A percentile compares a stretch with the other conserved stretches of the same genome.
Conservation (phyloP, 202 grass and related monocot species). For the Carex sylvatica region DNA sequence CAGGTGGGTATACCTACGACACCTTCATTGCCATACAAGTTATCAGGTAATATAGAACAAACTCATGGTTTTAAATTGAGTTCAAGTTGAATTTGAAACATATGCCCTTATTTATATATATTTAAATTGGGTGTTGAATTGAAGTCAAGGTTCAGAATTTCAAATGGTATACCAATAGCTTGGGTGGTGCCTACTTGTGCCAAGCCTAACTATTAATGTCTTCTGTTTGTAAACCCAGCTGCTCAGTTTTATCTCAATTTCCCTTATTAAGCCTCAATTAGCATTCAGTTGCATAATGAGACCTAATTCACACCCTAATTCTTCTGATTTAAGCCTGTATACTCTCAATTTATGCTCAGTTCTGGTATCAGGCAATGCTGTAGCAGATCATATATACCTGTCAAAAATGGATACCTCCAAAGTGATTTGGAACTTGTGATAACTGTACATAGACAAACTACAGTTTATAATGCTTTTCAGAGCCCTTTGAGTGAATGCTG, state of each 20-base stretch:
- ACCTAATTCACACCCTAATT: background rate
- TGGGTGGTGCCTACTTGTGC: background rate
- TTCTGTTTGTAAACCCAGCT: background rate
- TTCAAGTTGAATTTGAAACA: conserved; percentile 6
- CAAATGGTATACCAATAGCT: background rate
- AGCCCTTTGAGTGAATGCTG: background rate
- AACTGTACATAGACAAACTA: background rate
- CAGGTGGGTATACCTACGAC: conserved; percentile 68
- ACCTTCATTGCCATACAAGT: conserved; percentile 75
- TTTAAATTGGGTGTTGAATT: background rate
- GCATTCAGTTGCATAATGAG: background rate
- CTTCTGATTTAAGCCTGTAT: background rate
- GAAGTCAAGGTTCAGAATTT: background rate
- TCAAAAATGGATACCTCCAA: background rate
- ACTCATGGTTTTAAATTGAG: background rate
- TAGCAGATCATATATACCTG: background rate
- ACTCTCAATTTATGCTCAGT: background rate
- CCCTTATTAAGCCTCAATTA: background rate
- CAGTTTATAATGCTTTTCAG: background rate
- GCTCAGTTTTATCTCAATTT: background rate
- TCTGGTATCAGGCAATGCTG: background rate
- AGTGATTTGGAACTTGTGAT: background rate
- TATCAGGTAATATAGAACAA: conserved; percentile 60
- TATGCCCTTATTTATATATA: background rate
- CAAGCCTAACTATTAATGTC: background rate